These are phyloP conservation scores for Celoporthe dispersa DNA, from an alignment of 2,329 filamentous ascomycete species.

Conservation along the genomic window DNA sequence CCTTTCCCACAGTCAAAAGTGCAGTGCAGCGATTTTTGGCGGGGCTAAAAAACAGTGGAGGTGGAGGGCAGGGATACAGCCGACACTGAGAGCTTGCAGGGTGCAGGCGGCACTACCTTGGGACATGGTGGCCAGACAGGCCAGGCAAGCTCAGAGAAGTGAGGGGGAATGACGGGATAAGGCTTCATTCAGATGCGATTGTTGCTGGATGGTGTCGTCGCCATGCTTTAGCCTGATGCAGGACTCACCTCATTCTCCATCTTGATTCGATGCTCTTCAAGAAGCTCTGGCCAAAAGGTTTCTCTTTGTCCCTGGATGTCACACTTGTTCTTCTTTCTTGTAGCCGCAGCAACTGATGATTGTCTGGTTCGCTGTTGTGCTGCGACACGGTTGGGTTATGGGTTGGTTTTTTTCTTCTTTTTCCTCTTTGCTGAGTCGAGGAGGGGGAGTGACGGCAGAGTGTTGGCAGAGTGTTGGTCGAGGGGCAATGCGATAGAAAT, in stretches of 20 bases:
- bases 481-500: conserved; percentile 2
- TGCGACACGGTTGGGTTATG: not conserved
- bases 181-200: not conserved
- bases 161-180: not conserved
- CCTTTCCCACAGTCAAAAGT: conserved; percentile 14
- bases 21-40: conserved; percentile 28
- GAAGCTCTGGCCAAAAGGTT: not conserved
- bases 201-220: conserved; percentile 2
- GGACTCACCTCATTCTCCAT: conserved; percentile 28
- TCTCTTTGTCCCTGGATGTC: conserved; percentile 3
- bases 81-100: not conserved
- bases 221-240: conserved; percentile 8
- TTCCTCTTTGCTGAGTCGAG: not conserved
- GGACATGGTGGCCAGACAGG: not conserved
- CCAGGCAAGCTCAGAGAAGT: not conserved
- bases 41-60: conserved; percentile 18
- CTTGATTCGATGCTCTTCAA: conserved; percentile 16
- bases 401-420: not conserved
- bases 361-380: not conserved
- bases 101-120: conserved; percentile 8
- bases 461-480: not conserved
- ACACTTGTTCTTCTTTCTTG: not conserved
- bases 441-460: conserved; percentile 1
- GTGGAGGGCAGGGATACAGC: conserved; percentile 5
- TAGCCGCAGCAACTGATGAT: not conserved